A percentile compares a stretch with the other conserved stretches of the same genome.
Evolutionary conservation across 768 basidiomycete genomes (phyloP).

Genomic region (Naematelia encephala): DNA sequence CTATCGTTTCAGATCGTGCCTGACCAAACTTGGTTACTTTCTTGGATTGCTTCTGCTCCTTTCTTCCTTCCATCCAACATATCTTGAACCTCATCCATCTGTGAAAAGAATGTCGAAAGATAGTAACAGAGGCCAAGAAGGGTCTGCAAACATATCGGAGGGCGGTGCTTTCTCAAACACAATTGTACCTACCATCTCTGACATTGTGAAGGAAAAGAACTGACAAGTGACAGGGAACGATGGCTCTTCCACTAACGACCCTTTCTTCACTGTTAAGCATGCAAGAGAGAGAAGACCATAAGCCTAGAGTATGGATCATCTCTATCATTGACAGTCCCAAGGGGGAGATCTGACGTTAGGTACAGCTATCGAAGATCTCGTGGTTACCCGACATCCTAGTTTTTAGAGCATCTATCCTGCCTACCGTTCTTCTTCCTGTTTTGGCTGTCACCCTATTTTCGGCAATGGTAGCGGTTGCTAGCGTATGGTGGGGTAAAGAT

Average conservation of each 20-base stretch:
- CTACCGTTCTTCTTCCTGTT: conserved; percentile 73
- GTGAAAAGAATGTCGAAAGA: background rate
- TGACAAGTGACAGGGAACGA: conserved; percentile 14
- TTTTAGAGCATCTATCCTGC: conserved; percentile 74
- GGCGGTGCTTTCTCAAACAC: conserved; percentile 1
- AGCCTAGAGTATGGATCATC: conserved; percentile 27
- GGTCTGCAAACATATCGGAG: background rate
- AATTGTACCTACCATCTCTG: background rate
- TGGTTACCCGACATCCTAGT: conserved; percentile 87
- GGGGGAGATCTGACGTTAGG: background rate
- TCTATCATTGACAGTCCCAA: too few species aligned
- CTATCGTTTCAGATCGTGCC: background rate
- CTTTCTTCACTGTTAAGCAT: conserved; percentile 36
- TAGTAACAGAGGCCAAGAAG: background rate
- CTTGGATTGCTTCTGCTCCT: too few species aligned
- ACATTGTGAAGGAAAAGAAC: background rate
- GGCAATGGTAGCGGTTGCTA: conserved; percentile 42
- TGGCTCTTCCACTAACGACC: conserved; percentile 23
- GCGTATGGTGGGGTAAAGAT: conserved; percentile 56
- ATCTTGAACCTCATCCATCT: too few species aligned
- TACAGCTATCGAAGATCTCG: conserved; percentile 53
- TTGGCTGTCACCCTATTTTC: conserved; percentile 78
- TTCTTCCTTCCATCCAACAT: too few species aligned
- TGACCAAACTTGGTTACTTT: background rate
- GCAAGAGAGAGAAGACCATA: conserved; percentile 44